These are phyloP conservation scores for Acer yangbiense DNA, from an alignment of 345 rosid species.

Conservation along the genomic window DNA sequence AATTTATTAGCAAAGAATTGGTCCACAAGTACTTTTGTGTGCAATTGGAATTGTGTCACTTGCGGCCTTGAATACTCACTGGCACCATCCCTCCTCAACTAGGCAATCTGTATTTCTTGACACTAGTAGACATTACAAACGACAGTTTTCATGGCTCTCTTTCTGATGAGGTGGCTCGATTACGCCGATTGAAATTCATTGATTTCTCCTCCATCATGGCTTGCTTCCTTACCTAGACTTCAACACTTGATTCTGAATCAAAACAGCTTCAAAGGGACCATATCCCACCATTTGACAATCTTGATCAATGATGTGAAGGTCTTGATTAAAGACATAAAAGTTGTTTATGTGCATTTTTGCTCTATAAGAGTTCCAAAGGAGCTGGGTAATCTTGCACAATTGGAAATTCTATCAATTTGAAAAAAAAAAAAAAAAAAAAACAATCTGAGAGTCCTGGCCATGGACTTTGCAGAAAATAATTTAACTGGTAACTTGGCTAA, in stretches of 20 bases:
- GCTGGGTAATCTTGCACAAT: neutral
- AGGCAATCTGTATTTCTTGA: slow-evolving; percentile 26
- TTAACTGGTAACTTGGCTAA: neutral
- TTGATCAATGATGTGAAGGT: no score
- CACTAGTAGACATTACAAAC: neutral
- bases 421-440: no score
- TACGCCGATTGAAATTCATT: neutral
- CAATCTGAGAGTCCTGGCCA: neutral
- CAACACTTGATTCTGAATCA: neutral
- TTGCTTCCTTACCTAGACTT: neutral
- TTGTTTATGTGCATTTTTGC: neutral
- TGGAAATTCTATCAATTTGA: neutral
- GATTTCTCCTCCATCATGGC: neutral
- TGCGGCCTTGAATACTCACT: neutral
- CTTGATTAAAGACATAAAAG: no score
- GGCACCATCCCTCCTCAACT: slow-evolving; percentile 24
- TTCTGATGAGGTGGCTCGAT: slow-evolving; percentile 12
- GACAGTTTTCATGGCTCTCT: slow-evolving; percentile 17
- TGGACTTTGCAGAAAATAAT: neutral
- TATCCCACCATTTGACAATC: neutral
- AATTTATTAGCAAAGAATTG: neutral
- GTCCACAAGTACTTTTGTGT: neutral
- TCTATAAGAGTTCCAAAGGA: neutral
- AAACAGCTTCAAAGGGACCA: slow-evolving; percentile 3
- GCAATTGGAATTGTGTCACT: neutral